Percentiles rank a stretch among this genome's conserved stretches.
Conservation (phyloP, 2,329 filamentous ascomycete species). For the Cryphonectria radicalis region DNA sequence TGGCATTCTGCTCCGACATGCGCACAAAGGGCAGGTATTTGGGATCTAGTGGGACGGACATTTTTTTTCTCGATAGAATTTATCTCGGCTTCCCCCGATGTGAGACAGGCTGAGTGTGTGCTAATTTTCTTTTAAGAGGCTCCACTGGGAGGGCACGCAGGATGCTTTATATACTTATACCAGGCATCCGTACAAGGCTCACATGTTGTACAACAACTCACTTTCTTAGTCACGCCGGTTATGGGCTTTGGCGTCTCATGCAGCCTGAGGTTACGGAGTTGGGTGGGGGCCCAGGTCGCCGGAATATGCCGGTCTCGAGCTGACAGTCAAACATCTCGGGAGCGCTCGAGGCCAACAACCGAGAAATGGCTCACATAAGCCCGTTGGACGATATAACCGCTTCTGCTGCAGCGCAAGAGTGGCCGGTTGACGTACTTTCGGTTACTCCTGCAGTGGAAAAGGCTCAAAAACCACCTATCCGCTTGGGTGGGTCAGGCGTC, state of each 20-base stretch:
- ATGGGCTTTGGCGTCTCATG: neutral
- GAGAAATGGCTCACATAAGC: neutral
- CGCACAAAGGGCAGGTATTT: neutral
- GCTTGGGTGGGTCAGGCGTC: neutral
- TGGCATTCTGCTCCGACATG: neutral
- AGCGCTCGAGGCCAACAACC: neutral
- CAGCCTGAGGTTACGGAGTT: neutral
- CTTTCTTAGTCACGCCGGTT: neutral
- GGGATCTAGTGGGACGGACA: neutral
- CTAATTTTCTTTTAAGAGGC: neutral
- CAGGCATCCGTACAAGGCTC: neutral
- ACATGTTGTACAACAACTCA: neutral
- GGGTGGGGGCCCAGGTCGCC: neutral
- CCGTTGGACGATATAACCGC: neutral
- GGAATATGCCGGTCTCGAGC: neutral
- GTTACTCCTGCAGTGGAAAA: neutral
- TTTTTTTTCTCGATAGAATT: neutral
- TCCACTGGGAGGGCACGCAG: neutral
- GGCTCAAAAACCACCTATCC: neutral
- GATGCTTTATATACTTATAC: neutral
- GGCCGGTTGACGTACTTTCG: neutral
- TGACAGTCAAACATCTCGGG: neutral
- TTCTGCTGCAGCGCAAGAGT: neutral
- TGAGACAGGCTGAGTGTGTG: neutral
- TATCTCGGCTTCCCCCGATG: neutral